A percentile compares a stretch with the other conserved stretches of the same genome.
Evolutionary conservation across 2,329 filamentous ascomycete species (phyloP).

Genomic region (Fusarium torreyae): DNA sequence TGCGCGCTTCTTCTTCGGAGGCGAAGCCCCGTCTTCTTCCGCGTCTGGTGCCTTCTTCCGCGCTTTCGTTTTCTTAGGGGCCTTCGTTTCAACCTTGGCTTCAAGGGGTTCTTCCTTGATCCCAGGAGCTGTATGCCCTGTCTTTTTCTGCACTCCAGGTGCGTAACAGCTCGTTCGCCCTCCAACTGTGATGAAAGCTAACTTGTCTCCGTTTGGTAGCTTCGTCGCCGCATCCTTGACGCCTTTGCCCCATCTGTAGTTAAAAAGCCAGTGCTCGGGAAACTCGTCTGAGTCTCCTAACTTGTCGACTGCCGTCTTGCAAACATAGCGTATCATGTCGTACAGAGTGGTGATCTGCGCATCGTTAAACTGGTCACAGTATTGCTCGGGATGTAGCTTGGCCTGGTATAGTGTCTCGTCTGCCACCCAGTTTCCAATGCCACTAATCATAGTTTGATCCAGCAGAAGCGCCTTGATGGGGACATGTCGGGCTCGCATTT

Average conservation of each 20-base stretch:
- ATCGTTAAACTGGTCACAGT: slow-evolving; percentile 84
- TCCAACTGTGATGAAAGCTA: slow-evolving; percentile 89
- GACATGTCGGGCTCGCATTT: slow-evolving; percentile 82
- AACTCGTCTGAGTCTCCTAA: slow-evolving; percentile 88
- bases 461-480: slow-evolving; percentile 91
- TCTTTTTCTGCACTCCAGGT: slow-evolving; percentile 88
- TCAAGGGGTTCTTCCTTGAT: slow-evolving; percentile 62
- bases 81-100: slow-evolving; percentile 43
- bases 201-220: slow-evolving; percentile 87
- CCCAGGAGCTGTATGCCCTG: slow-evolving; percentile 58
- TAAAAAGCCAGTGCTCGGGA: slow-evolving; percentile 89
- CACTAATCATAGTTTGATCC: slow-evolving; percentile 90
- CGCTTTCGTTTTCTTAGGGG: slow-evolving; percentile 48
- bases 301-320: slow-evolving; percentile 81
- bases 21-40: slow-evolving; percentile 45
- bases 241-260: slow-evolving; percentile 90
- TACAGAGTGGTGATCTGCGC: slow-evolving; percentile 81
- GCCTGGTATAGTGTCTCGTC: slow-evolving; percentile 95
- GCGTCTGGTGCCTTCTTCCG: slow-evolving; percentile 44
- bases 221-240: slow-evolving; percentile 78
- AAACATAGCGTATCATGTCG: slow-evolving; percentile 82
- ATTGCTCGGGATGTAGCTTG: slow-evolving; percentile 91
- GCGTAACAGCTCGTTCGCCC: slow-evolving; percentile 93
- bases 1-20: slow-evolving; percentile 45
- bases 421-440: slow-evolving; percentile 97